Evolutionary conservation across 345 rosid genomes (phyloP), one percentile per base, ranked within the genome.

Genomic region (Adansonia digitata): DNA sequence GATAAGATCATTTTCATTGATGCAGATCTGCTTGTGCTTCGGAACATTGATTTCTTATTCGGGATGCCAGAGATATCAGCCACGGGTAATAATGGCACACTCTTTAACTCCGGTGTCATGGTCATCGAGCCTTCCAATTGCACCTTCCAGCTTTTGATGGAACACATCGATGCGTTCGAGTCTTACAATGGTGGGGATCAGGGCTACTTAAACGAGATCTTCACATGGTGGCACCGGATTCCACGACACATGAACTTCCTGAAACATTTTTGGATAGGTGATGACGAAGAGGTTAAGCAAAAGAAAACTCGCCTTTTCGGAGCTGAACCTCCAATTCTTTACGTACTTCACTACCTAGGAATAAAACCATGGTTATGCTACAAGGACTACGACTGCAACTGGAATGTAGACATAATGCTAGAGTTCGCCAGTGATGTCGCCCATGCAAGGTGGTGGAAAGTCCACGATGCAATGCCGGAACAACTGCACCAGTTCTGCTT

Each of bases 311-410:
- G 61, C 5, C 91, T 94, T 37, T 94, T 92, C 68, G 94, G 94
- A 61, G 91, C 92, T 3, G 91, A 94, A 35, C 98, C 97, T n/a
- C 92, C 97, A 1, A 65, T 88, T 74, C 90, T 94, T 0, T 94
- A 92, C 68, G 98, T 90, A 46, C 90, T 94, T 72, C 98, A 94
- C 79, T 94, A 94, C 74, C 78, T 94, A 1, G 98, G 98, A 10
- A 46, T 84, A 76, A 94, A 94, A 66, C 98, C 97, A 3, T 94
- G 98, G 97, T 67, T 92, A 51, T 94, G 97, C 77, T 92, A 79
- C 84, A 84, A 94, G n/a, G 97, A 94, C 87, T 94, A 91, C n/a
- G 98, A 94, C 78, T 94, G 98, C 80, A 94, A 94, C 81, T 94
- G 91, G 88, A 92, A 94, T 40, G 86, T 84, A 14, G 97, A 90